phyloP scores from a whole-genome alignment of 768 basidiomycete species.

The Phanerodontia chrysosporium region DNA sequence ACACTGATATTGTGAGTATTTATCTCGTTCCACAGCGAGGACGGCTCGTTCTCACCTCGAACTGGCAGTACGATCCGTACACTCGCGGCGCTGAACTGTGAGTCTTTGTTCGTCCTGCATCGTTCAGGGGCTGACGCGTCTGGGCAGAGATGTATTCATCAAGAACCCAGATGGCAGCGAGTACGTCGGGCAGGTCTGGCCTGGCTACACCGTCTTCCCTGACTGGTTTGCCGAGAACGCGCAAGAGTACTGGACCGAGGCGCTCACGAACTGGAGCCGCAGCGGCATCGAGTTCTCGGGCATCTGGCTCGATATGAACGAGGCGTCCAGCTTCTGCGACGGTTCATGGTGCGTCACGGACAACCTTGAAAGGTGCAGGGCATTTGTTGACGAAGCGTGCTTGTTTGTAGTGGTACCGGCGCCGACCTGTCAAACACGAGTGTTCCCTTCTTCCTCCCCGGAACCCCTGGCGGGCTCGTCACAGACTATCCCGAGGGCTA shows the following conservation, averaged over 20 bases:
- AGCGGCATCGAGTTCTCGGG: conserved; percentile 55
- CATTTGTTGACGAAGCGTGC: no score
- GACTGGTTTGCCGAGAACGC: conserved; percentile 58
- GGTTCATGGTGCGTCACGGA: no score
- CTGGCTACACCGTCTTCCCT: conserved; percentile 66
- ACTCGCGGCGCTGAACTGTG: conserved; percentile 56
- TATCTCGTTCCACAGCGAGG: not conserved
- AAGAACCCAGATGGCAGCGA: conserved; percentile 72
- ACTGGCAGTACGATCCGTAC: conserved; percentile 62
- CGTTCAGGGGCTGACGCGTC: no score
- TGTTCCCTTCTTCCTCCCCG: conserved; percentile 53
- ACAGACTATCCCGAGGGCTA: conserved; percentile 75
- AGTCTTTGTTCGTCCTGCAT: no score
- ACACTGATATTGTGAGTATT: conserved; percentile 50
- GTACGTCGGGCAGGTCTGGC: conserved; percentile 76
- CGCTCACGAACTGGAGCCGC: conserved; percentile 49
- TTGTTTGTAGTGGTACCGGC: conserved; percentile 54
- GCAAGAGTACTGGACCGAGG: conserved; percentile 57
- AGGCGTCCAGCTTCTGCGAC: conserved; percentile 58
- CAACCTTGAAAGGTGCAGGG: no score
- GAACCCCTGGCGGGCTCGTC: conserved; percentile 47
- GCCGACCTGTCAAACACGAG: conserved; percentile 52
- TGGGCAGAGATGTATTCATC: conserved; percentile 55
- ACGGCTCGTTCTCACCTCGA: not conserved
- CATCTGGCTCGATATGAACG: conserved; percentile 72